phyloP scores from a whole-genome alignment of 1,139 yeast genomes.

The Geotrichum cucujoidarum region DNA sequence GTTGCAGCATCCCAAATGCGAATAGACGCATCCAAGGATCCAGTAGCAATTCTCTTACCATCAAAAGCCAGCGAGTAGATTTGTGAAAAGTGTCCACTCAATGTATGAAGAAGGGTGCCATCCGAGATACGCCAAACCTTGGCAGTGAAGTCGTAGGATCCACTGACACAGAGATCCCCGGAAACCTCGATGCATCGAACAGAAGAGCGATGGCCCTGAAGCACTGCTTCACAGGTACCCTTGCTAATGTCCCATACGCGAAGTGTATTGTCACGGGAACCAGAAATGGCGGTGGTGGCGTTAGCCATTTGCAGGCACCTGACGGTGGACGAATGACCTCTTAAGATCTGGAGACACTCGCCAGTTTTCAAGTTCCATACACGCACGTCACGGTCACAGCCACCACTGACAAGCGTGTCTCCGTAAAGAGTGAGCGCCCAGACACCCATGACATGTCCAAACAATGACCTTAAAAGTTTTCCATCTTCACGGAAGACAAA shows the following conservation, averaged over 20 bases:
- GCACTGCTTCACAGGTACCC: slow-evolving; percentile 67
- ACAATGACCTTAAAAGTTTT: slow-evolving; percentile 56
- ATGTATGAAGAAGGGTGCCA: slow-evolving; percentile 69
- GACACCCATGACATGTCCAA: slow-evolving; percentile 95
- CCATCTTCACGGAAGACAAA: slow-evolving; percentile 57
- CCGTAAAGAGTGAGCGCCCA: slow-evolving; percentile 90
- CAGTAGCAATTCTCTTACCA: slow-evolving; percentile 70
- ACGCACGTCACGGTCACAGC: slow-evolving; percentile 84
- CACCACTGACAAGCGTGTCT: slow-evolving; percentile 77
- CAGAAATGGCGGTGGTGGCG: slow-evolving; percentile 73
- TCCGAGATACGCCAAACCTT: slow-evolving; percentile 82
- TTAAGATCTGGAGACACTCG: slow-evolving; percentile 66
- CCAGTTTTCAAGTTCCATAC: slow-evolving; percentile 84
- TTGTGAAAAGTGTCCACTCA: slow-evolving; percentile 83
- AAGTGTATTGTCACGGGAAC: slow-evolving; percentile 84
- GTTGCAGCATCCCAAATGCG: slow-evolving; percentile 84
- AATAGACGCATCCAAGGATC: slow-evolving; percentile 87
- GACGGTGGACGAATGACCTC: slow-evolving; percentile 93
- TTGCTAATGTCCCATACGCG: slow-evolving; percentile 86
- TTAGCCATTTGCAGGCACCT: slow-evolving; percentile 78
- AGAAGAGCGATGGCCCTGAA: slow-evolving; percentile 71
- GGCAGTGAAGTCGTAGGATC: slow-evolving; percentile 88
- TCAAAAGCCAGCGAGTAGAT: slow-evolving; percentile 82
- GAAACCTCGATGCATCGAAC: slow-evolving; percentile 70
- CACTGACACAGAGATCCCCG: slow-evolving; percentile 44